Conservation (phyloP, 768 basidiomycete species). For the Hypsizygus marmoreus region DNA sequence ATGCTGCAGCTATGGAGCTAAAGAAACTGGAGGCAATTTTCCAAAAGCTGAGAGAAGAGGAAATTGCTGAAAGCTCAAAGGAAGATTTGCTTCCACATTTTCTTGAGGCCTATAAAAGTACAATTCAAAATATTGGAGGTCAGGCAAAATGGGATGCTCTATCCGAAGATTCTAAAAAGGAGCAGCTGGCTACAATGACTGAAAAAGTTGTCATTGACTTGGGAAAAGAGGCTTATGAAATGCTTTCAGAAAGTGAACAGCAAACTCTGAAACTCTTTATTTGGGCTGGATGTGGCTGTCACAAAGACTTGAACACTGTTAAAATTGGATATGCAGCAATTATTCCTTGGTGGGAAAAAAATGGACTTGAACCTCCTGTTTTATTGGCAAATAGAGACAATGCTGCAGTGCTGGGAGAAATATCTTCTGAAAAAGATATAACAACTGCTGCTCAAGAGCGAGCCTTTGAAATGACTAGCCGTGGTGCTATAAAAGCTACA, state of each 20-base stretch:
- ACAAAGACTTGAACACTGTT: slow-evolving; percentile 35
- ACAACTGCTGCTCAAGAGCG: slow-evolving; percentile 8
- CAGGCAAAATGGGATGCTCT: slow-evolving; percentile 14
- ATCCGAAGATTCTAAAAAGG: slow-evolving; percentile 9
- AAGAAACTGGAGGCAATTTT: slow-evolving; percentile 20
- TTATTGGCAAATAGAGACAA: slow-evolving; percentile 30
- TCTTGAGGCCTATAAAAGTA: slow-evolving; percentile 8
- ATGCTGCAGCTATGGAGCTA: slow-evolving; percentile 21
- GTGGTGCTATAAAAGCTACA: slow-evolving; percentile 10
- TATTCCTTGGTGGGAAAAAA: slow-evolving; percentile 17
- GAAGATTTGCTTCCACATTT: slow-evolving; percentile 9
- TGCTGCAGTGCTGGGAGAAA: slow-evolving; percentile 21
- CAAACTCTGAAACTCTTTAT: slow-evolving; percentile 25
- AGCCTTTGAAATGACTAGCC: slow-evolving; percentile 7
- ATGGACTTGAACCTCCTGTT: slow-evolving; percentile 21
- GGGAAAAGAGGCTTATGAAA: too few species aligned
- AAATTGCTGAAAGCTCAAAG: slow-evolving; percentile 16
- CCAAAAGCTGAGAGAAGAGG: slow-evolving; percentile 23
- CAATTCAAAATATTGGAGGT: slow-evolving; percentile 18
- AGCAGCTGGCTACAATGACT: slow-evolving; percentile 12
- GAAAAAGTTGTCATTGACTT: too few species aligned
- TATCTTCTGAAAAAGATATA: not conserved
- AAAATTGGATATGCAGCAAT: slow-evolving; percentile 24
- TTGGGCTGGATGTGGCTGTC: slow-evolving; percentile 33
- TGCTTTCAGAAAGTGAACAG: slow-evolving; percentile 18